A percentile compares a stretch with the other conserved stretches of the same genome.
Conservation (phyloP, 352 stramenopile species). For the Phytophthora palmivora region DNA sequence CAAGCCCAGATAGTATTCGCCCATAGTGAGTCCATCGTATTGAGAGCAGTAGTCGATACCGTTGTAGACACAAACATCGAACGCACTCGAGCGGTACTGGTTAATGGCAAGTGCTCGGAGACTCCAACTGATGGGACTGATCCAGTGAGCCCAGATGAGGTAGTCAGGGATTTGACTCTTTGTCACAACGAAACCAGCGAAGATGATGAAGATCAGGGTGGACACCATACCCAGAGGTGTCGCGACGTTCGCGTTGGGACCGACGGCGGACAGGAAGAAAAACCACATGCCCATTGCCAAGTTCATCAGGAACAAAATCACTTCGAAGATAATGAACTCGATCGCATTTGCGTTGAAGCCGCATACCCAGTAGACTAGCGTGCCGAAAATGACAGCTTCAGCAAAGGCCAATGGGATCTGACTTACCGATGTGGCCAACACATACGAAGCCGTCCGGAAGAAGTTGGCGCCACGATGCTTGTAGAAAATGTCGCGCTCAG, state of each 20-base stretch:
- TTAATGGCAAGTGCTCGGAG: constrained; percentile 51
- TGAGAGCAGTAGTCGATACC: constrained; percentile 50
- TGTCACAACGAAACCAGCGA: constrained; percentile 38
- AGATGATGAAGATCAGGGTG: constrained; percentile 37
- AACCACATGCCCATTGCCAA: too few relatives aligned
- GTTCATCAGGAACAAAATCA: constrained; percentile 51
- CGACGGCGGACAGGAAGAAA: constrained; percentile 44
- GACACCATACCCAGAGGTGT: constrained; percentile 53
- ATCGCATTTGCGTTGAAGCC: too few relatives aligned
- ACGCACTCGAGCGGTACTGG: constrained; percentile 43
- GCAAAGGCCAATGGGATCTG: too few relatives aligned
- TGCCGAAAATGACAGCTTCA: too few relatives aligned
- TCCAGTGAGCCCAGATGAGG: too few relatives aligned
- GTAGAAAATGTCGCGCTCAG: too few relatives aligned
- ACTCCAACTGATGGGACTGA: constrained; percentile 57
- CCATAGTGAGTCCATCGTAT: constrained; percentile 38
- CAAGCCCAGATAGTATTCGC: constrained; percentile 46
- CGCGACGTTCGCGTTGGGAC: constrained; percentile 39
- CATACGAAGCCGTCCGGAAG: too few relatives aligned
- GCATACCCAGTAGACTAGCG: constrained; percentile 92
- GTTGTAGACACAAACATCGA: constrained; percentile 45
- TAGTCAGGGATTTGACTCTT: constrained; percentile 53
- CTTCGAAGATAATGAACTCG: constrained; percentile 49
- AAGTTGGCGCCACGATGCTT: too few relatives aligned
- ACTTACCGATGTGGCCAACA: too few relatives aligned